A percentile compares a stretch with the other conserved stretches of the same genome.
Evolutionary conservation across 2,329 filamentous ascomycete genomes (phyloP).

Genomic region (Fusarium annulatum): DNA sequence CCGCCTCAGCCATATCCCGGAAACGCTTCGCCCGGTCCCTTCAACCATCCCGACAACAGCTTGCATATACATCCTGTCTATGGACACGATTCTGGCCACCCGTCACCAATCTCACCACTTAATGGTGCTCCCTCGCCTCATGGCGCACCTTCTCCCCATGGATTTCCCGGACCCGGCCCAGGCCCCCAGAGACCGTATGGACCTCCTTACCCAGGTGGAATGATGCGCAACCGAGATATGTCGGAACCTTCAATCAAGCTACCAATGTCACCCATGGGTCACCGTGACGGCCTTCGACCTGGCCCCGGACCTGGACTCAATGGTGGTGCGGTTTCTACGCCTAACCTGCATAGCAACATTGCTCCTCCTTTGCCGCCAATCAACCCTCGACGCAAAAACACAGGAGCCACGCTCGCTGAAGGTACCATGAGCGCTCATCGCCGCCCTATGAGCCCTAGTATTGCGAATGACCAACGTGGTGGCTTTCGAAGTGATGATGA

Average conservation of each 20-base stretch:
- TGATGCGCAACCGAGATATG: slow-evolving; percentile 60
- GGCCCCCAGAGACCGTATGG: slow-evolving; percentile 28
- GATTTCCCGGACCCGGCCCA: slow-evolving; percentile 18
- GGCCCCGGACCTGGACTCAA: slow-evolving; percentile 51
- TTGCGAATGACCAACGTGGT: slow-evolving; percentile 43
- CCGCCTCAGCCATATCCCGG: slow-evolving; percentile 54
- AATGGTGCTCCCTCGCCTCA: slow-evolving; percentile 25
- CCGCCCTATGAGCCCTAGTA: slow-evolving; percentile 36
- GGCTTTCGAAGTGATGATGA: slow-evolving; percentile 56
- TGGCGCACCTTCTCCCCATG: slow-evolving; percentile 29
- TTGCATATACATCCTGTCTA: slow-evolving; percentile 31
- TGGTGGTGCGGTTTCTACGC: slow-evolving; percentile 49
- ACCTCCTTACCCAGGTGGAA: slow-evolving; percentile 35
- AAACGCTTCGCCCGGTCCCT: slow-evolving; percentile 35
- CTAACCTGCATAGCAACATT: slow-evolving; percentile 51
- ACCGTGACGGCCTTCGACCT: slow-evolving; percentile 51
- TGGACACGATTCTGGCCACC: slow-evolving; percentile 54
- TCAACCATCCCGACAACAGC: slow-evolving; percentile 40
- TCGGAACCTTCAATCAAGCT: slow-evolving; percentile 62
- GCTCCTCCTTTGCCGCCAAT: slow-evolving; percentile 68
- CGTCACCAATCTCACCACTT: slow-evolving; percentile 58
- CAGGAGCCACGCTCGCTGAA: slow-evolving; percentile 50
- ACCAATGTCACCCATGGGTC: slow-evolving; percentile 58
- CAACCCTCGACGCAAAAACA: slow-evolving; percentile 65
- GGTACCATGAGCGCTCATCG: slow-evolving; percentile 30